A percentile compares a stretch with the other conserved stretches of the same genome.
These are phyloP conservation scores for Nepenthes alata DNA, from an alignment of 179 eudicot genomes.

Conservation along the genomic window DNA sequence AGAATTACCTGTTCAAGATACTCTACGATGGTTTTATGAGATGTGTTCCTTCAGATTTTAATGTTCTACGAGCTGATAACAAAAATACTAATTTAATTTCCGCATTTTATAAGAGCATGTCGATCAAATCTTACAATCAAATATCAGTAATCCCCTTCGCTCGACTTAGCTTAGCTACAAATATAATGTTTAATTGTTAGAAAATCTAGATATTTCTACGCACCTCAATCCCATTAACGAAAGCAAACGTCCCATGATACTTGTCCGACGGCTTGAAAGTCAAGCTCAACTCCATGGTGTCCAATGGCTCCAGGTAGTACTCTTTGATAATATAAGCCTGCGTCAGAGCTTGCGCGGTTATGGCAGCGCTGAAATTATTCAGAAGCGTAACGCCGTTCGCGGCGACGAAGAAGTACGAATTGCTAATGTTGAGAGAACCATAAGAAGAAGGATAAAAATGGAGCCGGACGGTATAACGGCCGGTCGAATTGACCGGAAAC, in stretches of 20 bases:
- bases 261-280: conserved; percentile 48
- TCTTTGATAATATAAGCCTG: conserved; percentile 71
- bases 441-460: conserved; percentile 76
- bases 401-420: conserved; percentile 54
- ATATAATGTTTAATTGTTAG: too few relatives aligned
- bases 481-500: conserved; percentile 30
- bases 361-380: conserved; percentile 61
- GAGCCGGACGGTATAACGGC: conserved; percentile 43
- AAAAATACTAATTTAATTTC: too few relatives aligned
- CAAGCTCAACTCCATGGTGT: conserved; percentile 18
- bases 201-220: too few relatives aligned
- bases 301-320: conserved; percentile 39
- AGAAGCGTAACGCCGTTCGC: conserved; percentile 49
- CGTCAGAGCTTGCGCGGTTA: conserved; percentile 55
- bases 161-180: too few relatives aligned
- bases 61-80: too few relatives aligned
- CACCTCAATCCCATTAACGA: conserved; percentile 79
- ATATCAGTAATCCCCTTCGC: too few relatives aligned
- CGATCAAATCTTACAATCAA: too few relatives aligned
- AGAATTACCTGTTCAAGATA: conserved; percentile 14
- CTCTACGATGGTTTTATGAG: too few relatives aligned
- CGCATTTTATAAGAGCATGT: too few relatives aligned
- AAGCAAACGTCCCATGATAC: conserved; percentile 37
- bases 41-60: too few relatives aligned
- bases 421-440: conserved; percentile 28